Conservation (phyloP, 148 eudicot genomes). For the Vaccinium darrowii region DNA sequence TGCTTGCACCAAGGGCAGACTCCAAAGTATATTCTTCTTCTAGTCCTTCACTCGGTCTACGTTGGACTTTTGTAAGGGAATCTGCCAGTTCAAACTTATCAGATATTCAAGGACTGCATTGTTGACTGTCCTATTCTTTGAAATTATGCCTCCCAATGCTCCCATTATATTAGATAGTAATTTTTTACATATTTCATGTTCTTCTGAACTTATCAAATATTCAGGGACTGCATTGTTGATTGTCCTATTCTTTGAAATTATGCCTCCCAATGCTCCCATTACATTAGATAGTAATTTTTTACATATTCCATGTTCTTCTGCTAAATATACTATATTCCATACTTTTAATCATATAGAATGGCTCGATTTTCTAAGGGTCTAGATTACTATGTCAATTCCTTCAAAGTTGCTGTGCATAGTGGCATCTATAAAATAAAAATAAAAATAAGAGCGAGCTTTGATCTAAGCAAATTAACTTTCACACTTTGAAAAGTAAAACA, state of each 20-base stretch:
- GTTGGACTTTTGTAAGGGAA: slow-evolving; percentile 56
- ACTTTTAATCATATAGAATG: not conserved
- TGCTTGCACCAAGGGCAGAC: slow-evolving; percentile 74
- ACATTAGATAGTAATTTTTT: not conserved
- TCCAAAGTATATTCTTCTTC: slow-evolving; percentile 60
- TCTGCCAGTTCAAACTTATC: slow-evolving; percentile 43
- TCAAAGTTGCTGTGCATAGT: not conserved
- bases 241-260: slow-evolving; percentile 6
- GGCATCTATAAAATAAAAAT: not conserved
- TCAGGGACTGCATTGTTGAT: not conserved
- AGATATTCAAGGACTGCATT: not conserved
- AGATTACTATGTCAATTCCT: not conserved
- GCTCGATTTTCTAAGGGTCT: slow-evolving; percentile 4
- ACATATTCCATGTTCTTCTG: not conserved
- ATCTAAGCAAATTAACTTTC: not conserved
- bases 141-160: not conserved
- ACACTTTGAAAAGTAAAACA: not conserved
- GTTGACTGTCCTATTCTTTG: not conserved
- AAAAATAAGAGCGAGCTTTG: not conserved
- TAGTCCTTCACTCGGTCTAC: slow-evolving; percentile 48
- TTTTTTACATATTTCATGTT: not conserved
- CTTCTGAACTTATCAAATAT: not conserved
- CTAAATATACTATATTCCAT: not conserved
- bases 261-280: not conserved
- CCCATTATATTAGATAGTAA: not conserved